These are phyloP conservation scores for Crithidia expoeki DNA, from an alignment of 208 protist species.

Conservation along the genomic window DNA sequence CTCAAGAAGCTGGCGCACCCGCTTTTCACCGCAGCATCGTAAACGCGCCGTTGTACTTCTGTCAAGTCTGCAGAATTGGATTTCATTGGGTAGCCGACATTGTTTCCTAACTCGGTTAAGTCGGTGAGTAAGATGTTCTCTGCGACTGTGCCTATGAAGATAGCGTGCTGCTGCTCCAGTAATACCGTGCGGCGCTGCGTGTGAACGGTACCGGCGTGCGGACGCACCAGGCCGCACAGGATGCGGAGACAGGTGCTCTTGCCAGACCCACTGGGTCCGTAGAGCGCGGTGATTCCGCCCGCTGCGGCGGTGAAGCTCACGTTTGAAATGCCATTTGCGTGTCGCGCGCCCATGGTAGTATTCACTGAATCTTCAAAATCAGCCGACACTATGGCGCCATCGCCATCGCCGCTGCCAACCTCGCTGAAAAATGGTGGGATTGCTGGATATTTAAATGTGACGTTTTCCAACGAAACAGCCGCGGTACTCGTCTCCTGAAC, in stretches of 20 bases:
- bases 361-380: conserved; percentile 3
- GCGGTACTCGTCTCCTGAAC: conserved; percentile 23
- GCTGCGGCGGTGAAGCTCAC: conserved; percentile 41
- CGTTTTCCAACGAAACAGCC: conserved; percentile 40
- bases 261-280: conserved; percentile 75
- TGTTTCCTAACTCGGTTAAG: conserved; percentile 4
- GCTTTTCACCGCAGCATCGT: conserved; percentile 40
- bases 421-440: conserved; percentile 58
- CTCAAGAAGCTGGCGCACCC: conserved; percentile 57
- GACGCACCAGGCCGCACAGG: conserved; percentile 54
- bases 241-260: conserved; percentile 82
- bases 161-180: conserved; percentile 79
- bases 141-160: conserved; percentile 74
- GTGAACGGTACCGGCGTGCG: conserved; percentile 47
- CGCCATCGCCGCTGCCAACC: neutral
- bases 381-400: neutral
- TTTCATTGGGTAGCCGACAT: neutral
- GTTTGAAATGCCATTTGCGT: conserved; percentile 40
- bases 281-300: conserved; percentile 63
- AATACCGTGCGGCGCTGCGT: conserved; percentile 56
- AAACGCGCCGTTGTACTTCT: conserved; percentile 34
- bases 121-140: conserved; percentile 78
- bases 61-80: neutral
- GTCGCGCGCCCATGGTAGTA: conserved; percentile 1
- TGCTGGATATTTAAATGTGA: conserved; percentile 59